These are phyloP conservation scores for Candida koratica DNA, from an alignment of 805 yeast species.

Conservation along the genomic window DNA sequence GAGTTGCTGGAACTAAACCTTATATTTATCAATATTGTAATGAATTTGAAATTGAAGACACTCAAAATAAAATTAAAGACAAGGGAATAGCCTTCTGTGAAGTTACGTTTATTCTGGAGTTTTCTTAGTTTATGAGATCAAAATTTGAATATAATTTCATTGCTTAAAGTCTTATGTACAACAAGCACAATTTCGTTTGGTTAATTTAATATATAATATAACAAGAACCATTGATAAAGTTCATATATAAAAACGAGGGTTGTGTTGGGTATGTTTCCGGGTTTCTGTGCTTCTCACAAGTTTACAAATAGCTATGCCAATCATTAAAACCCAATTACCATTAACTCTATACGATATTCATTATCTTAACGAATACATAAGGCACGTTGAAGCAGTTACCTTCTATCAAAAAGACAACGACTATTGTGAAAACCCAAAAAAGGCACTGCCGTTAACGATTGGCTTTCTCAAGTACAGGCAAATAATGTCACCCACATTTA, in stretches of 20 bases:
- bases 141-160: background rate
- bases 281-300: too few species aligned
- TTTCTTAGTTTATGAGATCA: too few species aligned
- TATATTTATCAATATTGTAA: conserved; percentile 89
- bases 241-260: background rate
- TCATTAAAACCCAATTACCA: background rate
- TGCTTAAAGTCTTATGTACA: background rate
- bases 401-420: background rate
- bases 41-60: conserved; percentile 47
- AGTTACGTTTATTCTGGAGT: conserved; percentile 68
- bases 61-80: conserved; percentile 36
- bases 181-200: background rate
- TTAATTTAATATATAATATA: conserved; percentile 5
- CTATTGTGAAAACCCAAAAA: background rate
- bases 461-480: conserved; percentile 4
- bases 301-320: conserved; percentile 5
- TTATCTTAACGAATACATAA: conserved; percentile 1
- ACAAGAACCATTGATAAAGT: background rate
- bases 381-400: background rate
- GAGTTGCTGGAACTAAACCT: conserved; percentile 96
- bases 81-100: conserved; percentile 70
- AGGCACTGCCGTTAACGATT: background rate
- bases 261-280: background rate
- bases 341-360: background rate
- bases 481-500: conserved; percentile 3